A percentile compares a stretch with the other conserved stretches of the same genome.
These are phyloP conservation scores for Boechera divaricarpa DNA, from an alignment of 345 rosid genomes.

Conservation along the genomic window DNA sequence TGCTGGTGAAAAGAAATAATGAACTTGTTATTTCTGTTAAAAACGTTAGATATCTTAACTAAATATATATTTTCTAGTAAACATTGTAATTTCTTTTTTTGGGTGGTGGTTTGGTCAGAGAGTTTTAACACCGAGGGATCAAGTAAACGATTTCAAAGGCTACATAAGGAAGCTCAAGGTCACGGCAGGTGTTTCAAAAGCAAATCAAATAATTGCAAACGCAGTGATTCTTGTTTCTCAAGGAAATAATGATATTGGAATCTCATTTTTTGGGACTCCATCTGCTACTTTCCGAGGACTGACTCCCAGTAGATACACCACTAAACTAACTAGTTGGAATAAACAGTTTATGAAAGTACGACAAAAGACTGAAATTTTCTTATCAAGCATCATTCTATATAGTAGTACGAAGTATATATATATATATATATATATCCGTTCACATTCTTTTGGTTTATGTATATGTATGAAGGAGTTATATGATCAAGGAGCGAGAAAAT, in stretches of 20 bases:
- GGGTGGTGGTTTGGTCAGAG: conserved; percentile 47
- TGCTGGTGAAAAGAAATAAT: conserved; percentile 26
- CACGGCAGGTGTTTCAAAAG: conserved; percentile 44
- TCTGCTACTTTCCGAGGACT: conserved; percentile 37
- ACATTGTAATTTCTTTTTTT: background rate
- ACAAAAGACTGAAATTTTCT: background rate
- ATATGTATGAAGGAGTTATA: conserved; percentile 36
- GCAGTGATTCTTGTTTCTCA: conserved; percentile 50
- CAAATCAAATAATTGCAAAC: conserved; percentile 45
- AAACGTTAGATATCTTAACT: conserved; percentile 11
- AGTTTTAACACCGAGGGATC: conserved; percentile 53
- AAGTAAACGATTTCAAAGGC: conserved; percentile 52
- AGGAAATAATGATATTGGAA: conserved; percentile 69
- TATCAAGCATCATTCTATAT: conserved; percentile 1
- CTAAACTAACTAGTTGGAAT: conserved; percentile 45
- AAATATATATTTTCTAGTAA: background rate
- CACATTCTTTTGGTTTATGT: conserved; percentile 20
- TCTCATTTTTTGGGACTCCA: conserved; percentile 49
- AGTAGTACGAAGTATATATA: background rate
- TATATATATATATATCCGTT: conserved; percentile 4
- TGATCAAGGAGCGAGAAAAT: conserved; percentile 41
- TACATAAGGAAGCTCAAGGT: conserved; percentile 50
- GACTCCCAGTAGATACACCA: conserved; percentile 49
- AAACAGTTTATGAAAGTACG: conserved; percentile 53
- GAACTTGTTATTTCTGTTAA: conserved; percentile 19